phyloP scores from a whole-genome alignment of 768 basidiomycete species.

The Boletus sp. region DNA sequence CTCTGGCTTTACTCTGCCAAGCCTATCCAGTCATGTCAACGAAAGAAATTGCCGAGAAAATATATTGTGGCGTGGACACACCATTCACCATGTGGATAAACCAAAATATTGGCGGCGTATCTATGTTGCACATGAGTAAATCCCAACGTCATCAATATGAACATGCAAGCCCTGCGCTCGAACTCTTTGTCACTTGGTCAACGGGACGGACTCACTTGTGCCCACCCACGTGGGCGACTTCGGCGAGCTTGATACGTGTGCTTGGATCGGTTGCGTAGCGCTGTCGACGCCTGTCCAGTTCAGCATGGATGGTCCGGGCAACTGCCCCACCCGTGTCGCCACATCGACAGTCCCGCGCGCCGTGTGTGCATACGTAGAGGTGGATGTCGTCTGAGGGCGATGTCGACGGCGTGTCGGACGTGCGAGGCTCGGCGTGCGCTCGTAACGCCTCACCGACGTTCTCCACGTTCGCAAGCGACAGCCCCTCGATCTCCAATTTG shows the following conservation, averaged over 20 bases:
- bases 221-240: conserved; percentile 80
- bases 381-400: conserved; percentile 29
- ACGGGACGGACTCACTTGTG: conserved; percentile 58
- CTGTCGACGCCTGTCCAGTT: conserved; percentile 43
- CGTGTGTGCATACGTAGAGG: conserved; percentile 79
- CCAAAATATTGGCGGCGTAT: conserved; percentile 27
- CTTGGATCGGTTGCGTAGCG: conserved; percentile 25
- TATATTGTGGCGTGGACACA: conserved; percentile 30
- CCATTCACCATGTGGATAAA: conserved; percentile 77
- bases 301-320: conserved; percentile 49
- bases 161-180: background rate
- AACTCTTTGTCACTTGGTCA: background rate
- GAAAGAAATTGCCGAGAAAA: background rate
- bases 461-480: conserved; percentile 51
- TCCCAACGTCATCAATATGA: background rate
- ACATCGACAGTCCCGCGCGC: conserved; percentile 76
- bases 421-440: conserved; percentile 33
- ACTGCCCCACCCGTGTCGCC: conserved; percentile 63
- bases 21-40: conserved; percentile 38
- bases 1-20: conserved; percentile 49
- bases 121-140: background rate
- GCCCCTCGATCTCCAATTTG: conserved; percentile 46
- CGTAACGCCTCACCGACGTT: conserved; percentile 38
- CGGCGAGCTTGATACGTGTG: conserved; percentile 48
- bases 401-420: conserved; percentile 10